Evolutionary conservation across 2,329 filamentous ascomycete genomes (phyloP).

Genomic region (Monosporascus sp.): DNA sequence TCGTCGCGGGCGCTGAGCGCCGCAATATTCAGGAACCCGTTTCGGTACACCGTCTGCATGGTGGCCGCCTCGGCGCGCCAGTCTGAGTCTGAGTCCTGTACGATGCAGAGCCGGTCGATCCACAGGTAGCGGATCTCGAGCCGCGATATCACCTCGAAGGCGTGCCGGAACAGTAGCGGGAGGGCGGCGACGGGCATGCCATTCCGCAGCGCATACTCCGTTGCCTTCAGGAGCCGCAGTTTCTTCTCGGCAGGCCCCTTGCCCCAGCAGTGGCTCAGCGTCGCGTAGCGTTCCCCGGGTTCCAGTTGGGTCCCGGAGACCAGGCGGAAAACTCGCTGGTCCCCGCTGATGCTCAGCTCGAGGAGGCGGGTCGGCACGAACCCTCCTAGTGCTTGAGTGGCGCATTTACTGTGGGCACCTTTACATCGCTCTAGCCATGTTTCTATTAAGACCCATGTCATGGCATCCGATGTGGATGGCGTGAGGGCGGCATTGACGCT

Average conservation of each 20-base stretch:
- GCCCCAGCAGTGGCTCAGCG: conserved; percentile 16
- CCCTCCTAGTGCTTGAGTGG: background rate
- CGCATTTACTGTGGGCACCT: conserved; percentile 3
- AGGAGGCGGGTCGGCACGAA: conserved; percentile 13
- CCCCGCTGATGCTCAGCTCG: background rate
- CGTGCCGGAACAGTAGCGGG: conserved; percentile 10
- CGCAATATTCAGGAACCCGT: conserved; percentile 12
- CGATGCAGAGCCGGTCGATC: conserved; percentile 19
- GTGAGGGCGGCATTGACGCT: conserved; percentile 6
- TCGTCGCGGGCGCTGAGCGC: conserved; percentile 8
- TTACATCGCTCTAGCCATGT: conserved; percentile 11
- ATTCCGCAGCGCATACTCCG: background rate
- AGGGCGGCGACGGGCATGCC: conserved; percentile 5
- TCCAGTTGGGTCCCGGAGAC: conserved; percentile 4
- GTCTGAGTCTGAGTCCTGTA: conserved; percentile 15
- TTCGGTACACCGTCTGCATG: conserved; percentile 12
- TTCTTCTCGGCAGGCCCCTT: conserved; percentile 3
- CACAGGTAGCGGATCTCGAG: conserved; percentile 2
- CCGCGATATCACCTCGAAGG: background rate
- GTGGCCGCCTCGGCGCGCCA: conserved; percentile 9
- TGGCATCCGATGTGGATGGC: conserved; percentile 4
- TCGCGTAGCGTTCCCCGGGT: conserved; percentile 6
- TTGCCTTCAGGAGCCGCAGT: conserved; percentile 3
- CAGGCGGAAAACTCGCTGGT: conserved; percentile 7
- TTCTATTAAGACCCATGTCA: conserved; percentile 8